Evolutionary conservation across 2,329 filamentous ascomycete genomes (phyloP).

Genomic region (Trichoderma sp.): DNA sequence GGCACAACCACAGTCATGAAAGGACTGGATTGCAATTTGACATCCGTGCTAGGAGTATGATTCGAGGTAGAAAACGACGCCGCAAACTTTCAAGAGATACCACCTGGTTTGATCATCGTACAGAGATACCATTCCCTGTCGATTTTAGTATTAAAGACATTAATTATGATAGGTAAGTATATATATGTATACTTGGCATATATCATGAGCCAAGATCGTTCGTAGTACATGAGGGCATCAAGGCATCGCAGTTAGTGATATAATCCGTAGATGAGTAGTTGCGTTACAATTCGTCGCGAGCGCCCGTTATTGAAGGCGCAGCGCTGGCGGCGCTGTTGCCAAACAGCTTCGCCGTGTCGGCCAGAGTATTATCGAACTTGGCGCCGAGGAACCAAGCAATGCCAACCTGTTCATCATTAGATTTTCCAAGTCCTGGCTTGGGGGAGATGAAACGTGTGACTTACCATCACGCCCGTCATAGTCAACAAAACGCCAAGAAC

Average conservation of each 20-base stretch:
- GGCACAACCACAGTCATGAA: constrained; percentile 91
- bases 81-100: background rate
- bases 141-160: constrained; percentile 11
- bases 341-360: constrained; percentile 9
- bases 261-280: constrained; percentile 15
- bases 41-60: constrained; percentile 77
- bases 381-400: constrained; percentile 78
- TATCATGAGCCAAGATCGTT: constrained; percentile 13
- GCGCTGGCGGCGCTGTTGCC: constrained; percentile 18
- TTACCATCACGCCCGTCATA: constrained; percentile 77
- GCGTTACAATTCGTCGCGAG: constrained; percentile 38
- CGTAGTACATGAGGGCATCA: constrained; percentile 17
- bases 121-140: background rate
- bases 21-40: constrained; percentile 97
- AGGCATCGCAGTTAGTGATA: constrained; percentile 10
- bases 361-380: constrained; percentile 60
- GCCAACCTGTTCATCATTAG: constrained; percentile 57
- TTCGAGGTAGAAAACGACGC: background rate
- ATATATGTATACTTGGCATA: constrained; percentile 18
- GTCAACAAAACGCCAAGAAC: constrained; percentile 67
- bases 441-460: constrained; percentile 27
- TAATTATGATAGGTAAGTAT: constrained; percentile 13
- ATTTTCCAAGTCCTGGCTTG: background rate
- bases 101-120: background rate
- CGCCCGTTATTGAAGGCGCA: constrained; percentile 29